A percentile compares a stretch with the other conserved stretches of the same genome.
phyloP scores from a whole-genome alignment of 352 stramenopile genomes.

The Phytophthora cactorum region DNA sequence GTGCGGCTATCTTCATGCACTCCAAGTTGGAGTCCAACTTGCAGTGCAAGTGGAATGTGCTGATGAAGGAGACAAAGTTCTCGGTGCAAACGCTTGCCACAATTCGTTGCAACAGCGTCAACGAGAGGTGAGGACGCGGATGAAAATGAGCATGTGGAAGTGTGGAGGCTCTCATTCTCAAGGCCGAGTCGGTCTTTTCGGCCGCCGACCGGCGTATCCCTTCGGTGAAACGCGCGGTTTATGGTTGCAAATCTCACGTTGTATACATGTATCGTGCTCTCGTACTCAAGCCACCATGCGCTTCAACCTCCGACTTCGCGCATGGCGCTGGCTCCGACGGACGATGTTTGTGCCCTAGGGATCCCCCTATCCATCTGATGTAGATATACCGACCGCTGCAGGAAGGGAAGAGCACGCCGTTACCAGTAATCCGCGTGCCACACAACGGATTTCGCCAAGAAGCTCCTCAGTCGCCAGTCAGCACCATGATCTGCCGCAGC shows the following conservation, averaged over 20 bases:
- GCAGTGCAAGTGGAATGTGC: background rate
- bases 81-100: background rate
- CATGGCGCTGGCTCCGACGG: background rate
- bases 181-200: no score
- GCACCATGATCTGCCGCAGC: constrained; percentile 9
- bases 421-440: background rate
- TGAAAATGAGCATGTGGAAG: background rate
- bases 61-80: background rate
- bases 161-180: background rate
- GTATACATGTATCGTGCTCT: no score
- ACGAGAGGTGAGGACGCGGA: background rate
- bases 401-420: no score
- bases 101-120: background rate
- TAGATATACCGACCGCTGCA: background rate
- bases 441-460: background rate
- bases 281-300: background rate
- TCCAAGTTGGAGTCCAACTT: background rate
- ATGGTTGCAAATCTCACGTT: constrained; percentile 18
- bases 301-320: constrained; percentile 19
- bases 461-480: background rate
- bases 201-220: no score
- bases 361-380: constrained; percentile 8
- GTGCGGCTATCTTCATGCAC: background rate
- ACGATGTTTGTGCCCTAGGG: constrained; percentile 12
- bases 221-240: background rate